Percentiles rank a stretch among this genome's conserved stretches.
Conservation (phyloP, 306 rosid species). For the Ammopiptanthus mongolicus region DNA sequence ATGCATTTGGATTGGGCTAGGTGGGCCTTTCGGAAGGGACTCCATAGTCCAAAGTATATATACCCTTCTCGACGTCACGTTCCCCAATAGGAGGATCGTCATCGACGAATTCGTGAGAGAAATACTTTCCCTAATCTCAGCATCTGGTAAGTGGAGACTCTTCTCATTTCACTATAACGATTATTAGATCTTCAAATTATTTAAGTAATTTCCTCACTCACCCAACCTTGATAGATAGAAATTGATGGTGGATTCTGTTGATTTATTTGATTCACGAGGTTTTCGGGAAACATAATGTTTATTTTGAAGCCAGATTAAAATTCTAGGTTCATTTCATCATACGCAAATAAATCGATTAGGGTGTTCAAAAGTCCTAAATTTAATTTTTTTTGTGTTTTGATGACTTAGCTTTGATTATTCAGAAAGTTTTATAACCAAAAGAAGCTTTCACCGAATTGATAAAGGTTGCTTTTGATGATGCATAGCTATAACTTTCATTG, state of each 20-base stretch:
- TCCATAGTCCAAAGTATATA: background rate
- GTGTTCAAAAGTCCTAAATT: too few species aligned
- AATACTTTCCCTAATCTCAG: background rate
- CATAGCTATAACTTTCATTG: background rate
- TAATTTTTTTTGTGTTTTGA: too few species aligned
- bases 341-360: background rate
- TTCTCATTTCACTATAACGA: background rate
- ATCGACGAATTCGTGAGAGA: background rate
- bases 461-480: background rate
- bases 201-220: background rate
- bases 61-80: background rate
- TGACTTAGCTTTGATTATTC: too few species aligned
- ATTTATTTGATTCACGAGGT: background rate
- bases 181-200: background rate
- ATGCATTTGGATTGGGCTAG: background rate
- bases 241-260: background rate
- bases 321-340: background rate
- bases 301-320: background rate
- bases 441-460: too few species aligned
- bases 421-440: too few species aligned
- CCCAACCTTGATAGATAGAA: too few species aligned
- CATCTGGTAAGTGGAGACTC: background rate
- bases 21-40: background rate
- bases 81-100: background rate
- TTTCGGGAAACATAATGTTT: background rate